Evolutionary conservation across 495 filamentous ascomycete species (phyloP).

Genomic region (Clohesyomyces aquaticus): DNA sequence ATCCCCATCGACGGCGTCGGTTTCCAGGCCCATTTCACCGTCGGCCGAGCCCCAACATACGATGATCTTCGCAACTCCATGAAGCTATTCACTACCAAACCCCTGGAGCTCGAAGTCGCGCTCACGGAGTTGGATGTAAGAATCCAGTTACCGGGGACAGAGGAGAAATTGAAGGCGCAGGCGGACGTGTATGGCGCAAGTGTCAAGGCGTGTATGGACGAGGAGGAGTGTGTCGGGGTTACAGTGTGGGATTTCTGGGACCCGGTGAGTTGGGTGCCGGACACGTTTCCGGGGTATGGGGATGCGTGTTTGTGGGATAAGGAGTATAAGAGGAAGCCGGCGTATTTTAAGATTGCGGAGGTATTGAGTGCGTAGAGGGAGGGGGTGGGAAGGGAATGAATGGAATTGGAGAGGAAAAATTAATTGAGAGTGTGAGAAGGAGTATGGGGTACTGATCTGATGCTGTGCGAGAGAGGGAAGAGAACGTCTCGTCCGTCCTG

Average conservation of each 20-base stretch:
- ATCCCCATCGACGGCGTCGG: conserved; percentile 65
- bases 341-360: conserved; percentile 32
- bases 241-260: conserved; percentile 71
- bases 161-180: conserved; percentile 59
- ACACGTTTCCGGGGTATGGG: conserved; percentile 38
- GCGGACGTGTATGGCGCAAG: conserved; percentile 60
- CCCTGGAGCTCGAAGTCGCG: conserved; percentile 60
- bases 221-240: conserved; percentile 65
- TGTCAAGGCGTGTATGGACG: conserved; percentile 62
- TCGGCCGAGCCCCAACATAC: conserved; percentile 54
- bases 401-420: not conserved
- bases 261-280: conserved; percentile 45
- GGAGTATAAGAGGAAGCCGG: conserved; percentile 38
- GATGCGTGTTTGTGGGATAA: conserved; percentile 37
- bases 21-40: conserved; percentile 62
- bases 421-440: not conserved
- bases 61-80: conserved; percentile 48
- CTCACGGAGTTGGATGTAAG: conserved; percentile 67
- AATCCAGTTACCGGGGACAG: conserved; percentile 45
- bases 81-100: conserved; percentile 52
- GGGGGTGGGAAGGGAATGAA: not conserved
- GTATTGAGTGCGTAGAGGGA: conserved; percentile 20
- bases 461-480: too few species aligned
- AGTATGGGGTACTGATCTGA: too few species aligned
- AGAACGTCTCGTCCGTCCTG: too few species aligned